Percentiles rank a stretch among this genome's conserved stretches.
Evolutionary conservation across 2,329 filamentous ascomycete species (phyloP).

Genomic region (Xylariaceae sp.): DNA sequence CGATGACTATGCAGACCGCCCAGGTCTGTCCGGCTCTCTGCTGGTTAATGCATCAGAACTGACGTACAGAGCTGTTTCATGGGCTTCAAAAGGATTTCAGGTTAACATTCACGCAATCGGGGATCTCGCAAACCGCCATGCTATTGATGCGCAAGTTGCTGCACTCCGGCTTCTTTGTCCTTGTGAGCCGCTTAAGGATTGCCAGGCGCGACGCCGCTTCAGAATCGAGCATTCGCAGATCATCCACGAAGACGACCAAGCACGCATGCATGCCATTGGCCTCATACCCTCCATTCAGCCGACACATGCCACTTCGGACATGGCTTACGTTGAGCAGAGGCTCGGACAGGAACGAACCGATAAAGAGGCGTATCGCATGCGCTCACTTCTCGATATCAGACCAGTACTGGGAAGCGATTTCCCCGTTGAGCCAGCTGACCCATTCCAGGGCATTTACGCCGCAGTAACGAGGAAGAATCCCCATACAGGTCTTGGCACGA

Average conservation of each 20-base stretch:
- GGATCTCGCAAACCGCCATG: slow-evolving; percentile 61
- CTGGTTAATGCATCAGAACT: slow-evolving; percentile 60
- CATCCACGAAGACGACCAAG: slow-evolving; percentile 60
- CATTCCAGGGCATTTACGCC: slow-evolving; percentile 64
- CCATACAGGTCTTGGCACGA: slow-evolving; percentile 45
- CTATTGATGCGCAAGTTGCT: slow-evolving; percentile 56
- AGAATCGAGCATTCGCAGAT: slow-evolving; percentile 69
- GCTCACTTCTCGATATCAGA: slow-evolving; percentile 48
- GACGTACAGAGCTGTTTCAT: slow-evolving; percentile 47
- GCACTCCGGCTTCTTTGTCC: slow-evolving; percentile 52
- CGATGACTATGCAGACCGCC: slow-evolving; percentile 63
- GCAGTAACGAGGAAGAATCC: slow-evolving; percentile 59
- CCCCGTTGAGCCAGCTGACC: slow-evolving; percentile 63
- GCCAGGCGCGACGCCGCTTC: slow-evolving; percentile 53
- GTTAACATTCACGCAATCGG: slow-evolving; percentile 71
- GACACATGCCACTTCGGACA: slow-evolving; percentile 67
- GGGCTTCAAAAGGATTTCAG: slow-evolving; percentile 58
- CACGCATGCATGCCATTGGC: slow-evolving; percentile 51
- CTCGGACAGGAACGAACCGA: slow-evolving; percentile 52
- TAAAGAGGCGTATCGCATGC: slow-evolving; percentile 61
- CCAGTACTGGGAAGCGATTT: slow-evolving; percentile 65
- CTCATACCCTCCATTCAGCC: slow-evolving; percentile 67
- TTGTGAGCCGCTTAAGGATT: slow-evolving; percentile 37
- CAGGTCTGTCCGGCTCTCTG: slow-evolving; percentile 57
- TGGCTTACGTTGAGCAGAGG: slow-evolving; percentile 58